phyloP scores from a whole-genome alignment of 1,284 basidiomycete species.

The Amylostereum areolatum region DNA sequence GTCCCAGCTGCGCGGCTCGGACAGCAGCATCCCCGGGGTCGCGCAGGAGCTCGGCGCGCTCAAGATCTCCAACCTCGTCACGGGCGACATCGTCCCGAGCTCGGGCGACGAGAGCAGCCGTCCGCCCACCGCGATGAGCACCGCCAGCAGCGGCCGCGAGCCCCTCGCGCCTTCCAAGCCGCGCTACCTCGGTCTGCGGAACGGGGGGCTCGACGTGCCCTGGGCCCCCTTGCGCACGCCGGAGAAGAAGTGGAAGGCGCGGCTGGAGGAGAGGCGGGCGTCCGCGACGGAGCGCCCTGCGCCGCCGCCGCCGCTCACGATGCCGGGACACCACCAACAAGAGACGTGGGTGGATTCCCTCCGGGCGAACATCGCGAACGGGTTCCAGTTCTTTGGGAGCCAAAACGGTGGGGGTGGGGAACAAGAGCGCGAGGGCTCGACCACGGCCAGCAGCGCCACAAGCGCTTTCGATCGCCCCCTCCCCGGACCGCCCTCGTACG shows the following conservation, averaged over 20 bases:
- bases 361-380: neutral
- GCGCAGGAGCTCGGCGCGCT: slow-evolving; percentile 30
- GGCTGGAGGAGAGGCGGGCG: neutral
- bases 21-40: slow-evolving; percentile 16
- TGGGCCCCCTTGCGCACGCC: slow-evolving; percentile 10
- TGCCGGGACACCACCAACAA: neutral
- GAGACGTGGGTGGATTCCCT: slow-evolving; percentile 1
- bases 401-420: too few relatives aligned
- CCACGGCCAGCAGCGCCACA: neutral
- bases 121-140: slow-evolving; percentile 20
- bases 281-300: neutral
- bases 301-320: neutral
- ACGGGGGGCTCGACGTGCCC: slow-evolving; percentile 16
- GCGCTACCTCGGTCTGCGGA: slow-evolving; percentile 17
- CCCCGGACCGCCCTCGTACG: neutral
- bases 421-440: slow-evolving; percentile 2
- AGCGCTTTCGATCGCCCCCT: neutral
- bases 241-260: neutral
- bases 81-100: slow-evolving; percentile 31
- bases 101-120: slow-evolving; percentile 33
- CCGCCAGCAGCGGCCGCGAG: slow-evolving; percentile 18
- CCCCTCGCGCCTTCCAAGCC: slow-evolving; percentile 11
- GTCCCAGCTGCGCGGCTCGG: slow-evolving; percentile 4
- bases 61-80: slow-evolving; percentile 34
- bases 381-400: neutral